Evolutionary conservation across 208 protist species (phyloP).

Genomic region (Acanthamoeba royreba): DNA sequence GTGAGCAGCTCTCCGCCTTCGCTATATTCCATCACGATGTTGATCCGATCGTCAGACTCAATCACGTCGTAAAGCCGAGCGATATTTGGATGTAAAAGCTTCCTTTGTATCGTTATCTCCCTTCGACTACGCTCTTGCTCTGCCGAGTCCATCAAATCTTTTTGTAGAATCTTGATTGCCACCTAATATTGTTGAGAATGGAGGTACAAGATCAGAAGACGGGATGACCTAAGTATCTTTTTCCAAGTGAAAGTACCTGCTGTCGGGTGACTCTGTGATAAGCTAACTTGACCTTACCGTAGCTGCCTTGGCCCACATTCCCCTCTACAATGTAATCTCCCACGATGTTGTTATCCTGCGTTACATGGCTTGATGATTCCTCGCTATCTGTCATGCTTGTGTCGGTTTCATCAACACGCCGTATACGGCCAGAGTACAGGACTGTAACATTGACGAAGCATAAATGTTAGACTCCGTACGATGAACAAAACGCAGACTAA

Average conservation of each 20-base stretch:
- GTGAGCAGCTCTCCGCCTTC: constrained; percentile 90
- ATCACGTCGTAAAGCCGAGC: constrained; percentile 71
- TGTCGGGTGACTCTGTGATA: neutral
- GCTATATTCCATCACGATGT: constrained; percentile 45
- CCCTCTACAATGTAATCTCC: constrained; percentile 19
- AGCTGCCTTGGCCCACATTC: constrained; percentile 25
- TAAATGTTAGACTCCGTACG: too few species aligned
- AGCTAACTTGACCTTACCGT: constrained; percentile 12
- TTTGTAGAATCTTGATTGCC: constrained; percentile 19
- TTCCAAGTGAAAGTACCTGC: too few species aligned
- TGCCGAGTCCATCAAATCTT: neutral
- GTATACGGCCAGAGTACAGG: constrained; percentile 38
- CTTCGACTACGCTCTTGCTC: neutral
- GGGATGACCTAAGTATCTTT: too few species aligned
- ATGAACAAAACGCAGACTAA: too few species aligned
- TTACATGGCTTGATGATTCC: neutral
- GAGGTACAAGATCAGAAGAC: too few species aligned
- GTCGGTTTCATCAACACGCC: constrained; percentile 1
- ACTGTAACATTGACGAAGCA: neutral
- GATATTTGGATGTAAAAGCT: constrained; percentile 70
- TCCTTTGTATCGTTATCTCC: constrained; percentile 60
- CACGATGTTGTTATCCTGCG: neutral
- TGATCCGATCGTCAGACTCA: constrained; percentile 37
- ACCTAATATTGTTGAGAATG: too few species aligned
- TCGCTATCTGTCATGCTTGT: neutral